Percentiles rank a stretch among this genome's conserved stretches.
Evolutionary conservation across 2,329 filamentous ascomycete species (phyloP).

Genomic region (Alternaria arborescens): DNA sequence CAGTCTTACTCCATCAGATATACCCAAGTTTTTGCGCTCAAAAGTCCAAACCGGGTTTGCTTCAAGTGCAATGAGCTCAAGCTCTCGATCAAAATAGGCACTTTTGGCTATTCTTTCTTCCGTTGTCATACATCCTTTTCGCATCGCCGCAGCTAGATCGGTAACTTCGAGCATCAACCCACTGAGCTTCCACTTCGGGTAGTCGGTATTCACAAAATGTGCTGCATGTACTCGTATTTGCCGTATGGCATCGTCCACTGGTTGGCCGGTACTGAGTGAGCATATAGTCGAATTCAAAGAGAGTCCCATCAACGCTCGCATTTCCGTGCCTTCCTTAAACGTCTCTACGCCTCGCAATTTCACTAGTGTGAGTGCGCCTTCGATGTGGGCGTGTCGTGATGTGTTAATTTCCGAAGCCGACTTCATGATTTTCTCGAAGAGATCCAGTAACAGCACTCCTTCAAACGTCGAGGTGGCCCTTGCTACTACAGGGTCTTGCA

Average conservation of each 20-base stretch:
- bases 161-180: slow-evolving; percentile 40
- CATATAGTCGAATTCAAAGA: slow-evolving; percentile 42
- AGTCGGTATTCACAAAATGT: slow-evolving; percentile 28
- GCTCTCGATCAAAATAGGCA: slow-evolving; percentile 34
- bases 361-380: slow-evolving; percentile 36
- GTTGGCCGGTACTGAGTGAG: slow-evolving; percentile 32
- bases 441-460: slow-evolving; percentile 34
- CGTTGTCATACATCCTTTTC: slow-evolving; percentile 16
- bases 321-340: slow-evolving; percentile 23
- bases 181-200: slow-evolving; percentile 45
- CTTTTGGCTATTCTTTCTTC: slow-evolving; percentile 26
- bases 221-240: slow-evolving; percentile 34
- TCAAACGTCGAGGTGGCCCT: slow-evolving; percentile 28
- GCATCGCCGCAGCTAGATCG: slow-evolving; percentile 30
- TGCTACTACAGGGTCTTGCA: slow-evolving; percentile 26
- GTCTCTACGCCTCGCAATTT: slow-evolving; percentile 31
- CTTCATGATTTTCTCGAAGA: slow-evolving; percentile 41
- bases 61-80: slow-evolving; percentile 30
- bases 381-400: slow-evolving; percentile 30
- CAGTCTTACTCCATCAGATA: background rate
- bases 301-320: slow-evolving; percentile 30
- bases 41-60: slow-evolving; percentile 28
- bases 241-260: slow-evolving; percentile 29
- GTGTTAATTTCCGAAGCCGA: slow-evolving; percentile 11
- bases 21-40: slow-evolving; percentile 14